phyloP scores from a whole-genome alignment of 495 filamentous ascomycete species.

The Tuber indicum region DNA sequence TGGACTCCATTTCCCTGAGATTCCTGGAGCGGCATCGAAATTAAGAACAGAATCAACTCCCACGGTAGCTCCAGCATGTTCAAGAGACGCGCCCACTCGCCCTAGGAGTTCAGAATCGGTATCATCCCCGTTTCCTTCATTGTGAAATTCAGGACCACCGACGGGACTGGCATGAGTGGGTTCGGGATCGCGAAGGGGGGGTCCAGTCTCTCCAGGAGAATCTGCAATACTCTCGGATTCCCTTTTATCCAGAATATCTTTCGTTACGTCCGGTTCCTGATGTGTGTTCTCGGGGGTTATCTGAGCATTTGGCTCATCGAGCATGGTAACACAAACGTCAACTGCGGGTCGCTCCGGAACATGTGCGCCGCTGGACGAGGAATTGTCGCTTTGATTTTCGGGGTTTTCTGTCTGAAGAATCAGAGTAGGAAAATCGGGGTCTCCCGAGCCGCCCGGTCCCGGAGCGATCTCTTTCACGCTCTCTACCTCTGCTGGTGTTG shows the following conservation, averaged over 20 bases:
- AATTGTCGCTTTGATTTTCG: neutral
- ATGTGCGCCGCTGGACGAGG: neutral
- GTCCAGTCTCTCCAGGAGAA: neutral
- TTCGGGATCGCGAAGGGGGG: neutral
- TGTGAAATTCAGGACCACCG: neutral
- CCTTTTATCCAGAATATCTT: neutral
- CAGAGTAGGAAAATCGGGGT: neutral
- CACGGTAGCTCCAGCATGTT: neutral
- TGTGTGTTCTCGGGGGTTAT: neutral
- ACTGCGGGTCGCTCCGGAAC: neutral
- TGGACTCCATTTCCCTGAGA: neutral
- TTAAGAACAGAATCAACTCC: neutral
- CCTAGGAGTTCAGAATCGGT: neutral
- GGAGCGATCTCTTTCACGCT: neutral
- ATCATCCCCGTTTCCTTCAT: neutral
- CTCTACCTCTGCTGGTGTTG: neutral
- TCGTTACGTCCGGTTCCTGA: neutral
- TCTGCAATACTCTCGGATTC: neutral
- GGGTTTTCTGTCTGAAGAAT: neutral
- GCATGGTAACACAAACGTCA: neutral
- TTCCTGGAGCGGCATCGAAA: neutral
- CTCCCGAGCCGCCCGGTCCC: neutral
- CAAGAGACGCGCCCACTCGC: neutral
- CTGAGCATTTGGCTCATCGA: neutral
- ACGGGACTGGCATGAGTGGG: neutral